phyloP scores from a whole-genome alignment of 257 asterid genomes.

The Lycium ferocissimum region DNA sequence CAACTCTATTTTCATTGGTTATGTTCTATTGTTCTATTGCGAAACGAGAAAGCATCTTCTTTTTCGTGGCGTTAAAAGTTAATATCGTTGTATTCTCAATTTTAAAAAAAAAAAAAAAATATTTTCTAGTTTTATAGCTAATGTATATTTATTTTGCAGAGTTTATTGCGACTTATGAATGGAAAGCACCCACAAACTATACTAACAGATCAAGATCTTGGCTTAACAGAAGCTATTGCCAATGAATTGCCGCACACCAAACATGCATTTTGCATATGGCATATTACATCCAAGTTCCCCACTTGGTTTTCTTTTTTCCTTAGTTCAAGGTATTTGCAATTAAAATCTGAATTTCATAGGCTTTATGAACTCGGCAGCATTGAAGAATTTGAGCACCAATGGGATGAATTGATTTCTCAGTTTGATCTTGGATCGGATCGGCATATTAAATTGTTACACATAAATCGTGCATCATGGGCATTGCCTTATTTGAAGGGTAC shows the following conservation, averaged over 20 bases:
- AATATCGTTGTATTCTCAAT: background rate
- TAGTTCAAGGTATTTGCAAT: background rate
- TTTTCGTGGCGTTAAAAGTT: background rate
- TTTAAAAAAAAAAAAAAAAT: background rate
- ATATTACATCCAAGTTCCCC: conserved; percentile 1
- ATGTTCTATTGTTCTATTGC: background rate
- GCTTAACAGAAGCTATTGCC: too few relatives aligned
- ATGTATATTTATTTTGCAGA: background rate
- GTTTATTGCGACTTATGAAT: background rate
- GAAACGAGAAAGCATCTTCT: background rate
- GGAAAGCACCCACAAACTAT: too few relatives aligned
- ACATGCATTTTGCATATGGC: background rate
- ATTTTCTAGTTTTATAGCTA: too few relatives aligned
- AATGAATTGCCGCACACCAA: too few relatives aligned
- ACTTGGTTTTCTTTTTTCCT: too few relatives aligned
- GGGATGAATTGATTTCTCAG: background rate
- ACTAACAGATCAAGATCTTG: too few relatives aligned
- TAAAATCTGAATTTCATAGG: too few relatives aligned
- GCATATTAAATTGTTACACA: background rate
- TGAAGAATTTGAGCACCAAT: background rate
- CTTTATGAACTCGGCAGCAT: too few relatives aligned
- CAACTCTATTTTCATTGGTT: background rate
- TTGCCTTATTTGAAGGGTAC: background rate
- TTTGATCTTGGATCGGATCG: background rate
- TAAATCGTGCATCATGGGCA: background rate